A percentile compares a stretch with the other conserved stretches of the same genome.
phyloP scores from a whole-genome alignment of 2,329 filamentous ascomycete species.

The Aspergillus nomiae region DNA sequence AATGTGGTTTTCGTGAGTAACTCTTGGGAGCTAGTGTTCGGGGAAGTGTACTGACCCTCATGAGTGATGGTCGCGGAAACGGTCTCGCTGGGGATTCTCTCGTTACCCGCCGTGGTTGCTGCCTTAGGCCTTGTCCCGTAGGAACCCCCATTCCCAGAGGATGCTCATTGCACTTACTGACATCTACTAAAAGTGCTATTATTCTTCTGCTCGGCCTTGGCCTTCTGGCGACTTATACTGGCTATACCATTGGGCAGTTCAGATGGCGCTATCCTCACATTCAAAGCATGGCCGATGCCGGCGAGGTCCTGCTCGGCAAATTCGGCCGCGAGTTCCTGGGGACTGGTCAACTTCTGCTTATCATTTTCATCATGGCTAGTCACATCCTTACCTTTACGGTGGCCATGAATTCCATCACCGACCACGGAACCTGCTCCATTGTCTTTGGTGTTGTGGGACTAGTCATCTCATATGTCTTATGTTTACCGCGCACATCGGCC shows the following conservation, averaged over 20 bases:
- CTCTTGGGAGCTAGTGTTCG: background rate
- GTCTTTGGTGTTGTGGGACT: conserved; percentile 61
- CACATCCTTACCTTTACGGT: conserved; percentile 69
- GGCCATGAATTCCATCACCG: conserved; percentile 63
- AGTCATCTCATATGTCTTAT: conserved; percentile 57
- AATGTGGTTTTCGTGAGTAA: conserved; percentile 40
- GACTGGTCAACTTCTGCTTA: conserved; percentile 60
- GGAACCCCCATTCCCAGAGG: conserved; percentile 9
- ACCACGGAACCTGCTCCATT: conserved; percentile 62
- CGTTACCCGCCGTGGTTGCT: conserved; percentile 55
- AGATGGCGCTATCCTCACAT: conserved; percentile 57
- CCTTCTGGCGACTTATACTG: conserved; percentile 58
- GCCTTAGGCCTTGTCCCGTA: conserved; percentile 53
- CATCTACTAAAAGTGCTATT: conserved; percentile 30
- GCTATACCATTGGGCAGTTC: conserved; percentile 60
- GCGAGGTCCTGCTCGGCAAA: conserved; percentile 60
- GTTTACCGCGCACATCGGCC: conserved; percentile 61
- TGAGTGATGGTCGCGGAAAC: conserved; percentile 59
- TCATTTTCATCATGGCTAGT: conserved; percentile 67
- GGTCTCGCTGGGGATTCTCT: conserved; percentile 57
- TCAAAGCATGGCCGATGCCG: conserved; percentile 67
- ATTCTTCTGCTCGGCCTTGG: conserved; percentile 55
- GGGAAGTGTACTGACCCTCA: conserved; percentile 1
- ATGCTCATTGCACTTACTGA: background rate
- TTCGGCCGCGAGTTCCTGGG: conserved; percentile 64